Evolutionary conservation across 2,329 filamentous ascomycete genomes (phyloP), one percentile per base, ranked within the genome.

Genomic region (Fusarium musae): DNA sequence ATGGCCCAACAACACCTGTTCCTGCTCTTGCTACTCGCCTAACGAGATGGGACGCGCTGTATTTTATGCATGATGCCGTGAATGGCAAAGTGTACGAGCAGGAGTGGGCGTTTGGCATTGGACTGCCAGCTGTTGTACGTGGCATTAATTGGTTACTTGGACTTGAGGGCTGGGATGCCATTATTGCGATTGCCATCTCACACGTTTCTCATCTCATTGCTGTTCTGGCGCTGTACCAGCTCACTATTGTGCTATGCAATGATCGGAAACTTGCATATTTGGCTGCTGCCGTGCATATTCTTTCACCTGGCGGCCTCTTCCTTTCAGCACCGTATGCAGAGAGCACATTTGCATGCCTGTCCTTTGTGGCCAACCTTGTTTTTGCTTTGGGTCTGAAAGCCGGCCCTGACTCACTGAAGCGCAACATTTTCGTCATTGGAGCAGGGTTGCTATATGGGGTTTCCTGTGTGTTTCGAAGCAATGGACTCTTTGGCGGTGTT

Each of bases 291-390:
- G 84, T 98, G 54, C 94, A 98, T 80, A 88, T 97, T 62, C 79
- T 98, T 54, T 96, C 93, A 1, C 96, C 96, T 0, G 96, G 93
- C 0, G 96, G 96, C 2, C 83, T 98, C 5, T 98, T 99, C 79
- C 88, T 99, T 23, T 95, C 93, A 0, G 92, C 95, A 0, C 94
- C 96, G 0, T 97, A 96, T 81, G 88, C 90, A 15, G 96, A 99
- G 83, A 90, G 93, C 71, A 81, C 92, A 0, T 98, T 95, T 81
- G 91, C 96, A 0, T 85, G 93, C 28, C 84, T 97, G 39, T 93
- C 93, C 44, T 93, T 98, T 77, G 75, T 87, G 1, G 96, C 94
- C 2, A 91, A 91, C 77, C 86, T 93, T 36, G 80, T 92, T 53
- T 96, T 96, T 79, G 88, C 89, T 3, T 85, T 86, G 49, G 84